These are phyloP conservation scores for Hydnomerulius pinastri DNA, from an alignment of 768 basidiomycete genomes.

Conservation along the genomic window DNA sequence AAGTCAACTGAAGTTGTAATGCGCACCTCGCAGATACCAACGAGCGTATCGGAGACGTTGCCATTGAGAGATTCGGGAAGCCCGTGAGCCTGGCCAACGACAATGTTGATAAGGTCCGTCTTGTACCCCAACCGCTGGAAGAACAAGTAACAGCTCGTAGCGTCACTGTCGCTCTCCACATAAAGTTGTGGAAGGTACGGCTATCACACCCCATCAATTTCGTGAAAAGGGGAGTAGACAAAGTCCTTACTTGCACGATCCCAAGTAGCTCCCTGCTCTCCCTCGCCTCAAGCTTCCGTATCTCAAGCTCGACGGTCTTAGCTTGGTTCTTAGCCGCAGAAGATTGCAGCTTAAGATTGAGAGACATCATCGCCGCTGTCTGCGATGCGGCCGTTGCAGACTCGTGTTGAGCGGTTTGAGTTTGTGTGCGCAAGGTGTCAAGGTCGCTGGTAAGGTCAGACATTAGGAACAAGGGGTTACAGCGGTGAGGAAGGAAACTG, in stretches of 20 bases:
- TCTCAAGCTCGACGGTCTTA: slow-evolving; percentile 85
- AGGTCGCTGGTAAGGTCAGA: slow-evolving; percentile 64
- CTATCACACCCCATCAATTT: slow-evolving; percentile 37
- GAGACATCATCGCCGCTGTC: slow-evolving; percentile 89
- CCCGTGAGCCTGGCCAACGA: slow-evolving; percentile 80
- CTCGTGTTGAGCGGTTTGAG: slow-evolving; percentile 81
- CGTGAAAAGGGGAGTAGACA: neutral
- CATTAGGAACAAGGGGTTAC: slow-evolving; percentile 11
- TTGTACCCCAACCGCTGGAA: slow-evolving; percentile 90
- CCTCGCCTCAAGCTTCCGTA: slow-evolving; percentile 80
- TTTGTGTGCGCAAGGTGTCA: slow-evolving; percentile 78
- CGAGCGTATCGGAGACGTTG: slow-evolving; percentile 78
- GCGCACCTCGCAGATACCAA: slow-evolving; percentile 91
- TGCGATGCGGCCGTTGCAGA: slow-evolving; percentile 84
- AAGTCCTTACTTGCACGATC: slow-evolving; percentile 71
- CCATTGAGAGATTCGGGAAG: slow-evolving; percentile 86
- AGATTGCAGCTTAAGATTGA: slow-evolving; percentile 93
- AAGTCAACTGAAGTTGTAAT: neutral
- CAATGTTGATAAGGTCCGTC: slow-evolving; percentile 79
- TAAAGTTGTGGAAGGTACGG: slow-evolving; percentile 92
- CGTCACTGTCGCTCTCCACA: slow-evolving; percentile 84
- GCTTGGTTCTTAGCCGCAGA: slow-evolving; percentile 90
- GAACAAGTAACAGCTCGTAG: slow-evolving; percentile 88
- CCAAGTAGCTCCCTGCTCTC: slow-evolving; percentile 78
- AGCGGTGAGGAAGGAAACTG: slow-evolving; percentile 11